Evolutionary conservation across 2,329 filamentous ascomycete species (phyloP).

Genomic region (Penicillium concentricum): DNA sequence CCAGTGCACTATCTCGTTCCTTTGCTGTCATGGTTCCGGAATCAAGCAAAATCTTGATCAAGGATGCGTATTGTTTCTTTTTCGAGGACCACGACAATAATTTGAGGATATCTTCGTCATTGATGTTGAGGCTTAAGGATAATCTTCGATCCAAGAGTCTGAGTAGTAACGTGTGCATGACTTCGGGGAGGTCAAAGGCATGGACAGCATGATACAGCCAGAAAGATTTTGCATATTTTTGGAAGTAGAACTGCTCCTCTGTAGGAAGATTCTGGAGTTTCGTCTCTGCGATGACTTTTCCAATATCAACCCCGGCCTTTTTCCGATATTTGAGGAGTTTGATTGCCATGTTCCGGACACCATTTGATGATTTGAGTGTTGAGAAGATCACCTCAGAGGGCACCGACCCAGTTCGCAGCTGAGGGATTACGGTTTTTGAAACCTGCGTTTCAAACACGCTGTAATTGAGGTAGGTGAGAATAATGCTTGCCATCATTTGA

Average conservation of each 20-base stretch:
- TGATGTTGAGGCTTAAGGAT: background rate
- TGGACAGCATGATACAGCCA: background rate
- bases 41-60: background rate
- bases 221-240: background rate
- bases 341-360: background rate
- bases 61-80: background rate
- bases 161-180: background rate
- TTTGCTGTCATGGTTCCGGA: background rate
- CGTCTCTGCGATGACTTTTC: background rate
- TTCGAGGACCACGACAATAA: background rate
- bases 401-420: background rate
- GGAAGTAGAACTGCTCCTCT: background rate
- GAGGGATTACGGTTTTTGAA: background rate
- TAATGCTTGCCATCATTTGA: background rate
- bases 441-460: background rate
- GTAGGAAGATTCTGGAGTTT: background rate
- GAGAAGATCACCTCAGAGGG: background rate
- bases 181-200: background rate
- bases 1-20: background rate
- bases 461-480: background rate
- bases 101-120: background rate
- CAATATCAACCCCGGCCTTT: background rate
- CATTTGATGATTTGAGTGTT: background rate
- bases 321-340: background rate
- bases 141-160: background rate